These are phyloP conservation scores for Rhododendron williamsianum DNA, from an alignment of 148 eudicot species.

Conservation along the genomic window DNA sequence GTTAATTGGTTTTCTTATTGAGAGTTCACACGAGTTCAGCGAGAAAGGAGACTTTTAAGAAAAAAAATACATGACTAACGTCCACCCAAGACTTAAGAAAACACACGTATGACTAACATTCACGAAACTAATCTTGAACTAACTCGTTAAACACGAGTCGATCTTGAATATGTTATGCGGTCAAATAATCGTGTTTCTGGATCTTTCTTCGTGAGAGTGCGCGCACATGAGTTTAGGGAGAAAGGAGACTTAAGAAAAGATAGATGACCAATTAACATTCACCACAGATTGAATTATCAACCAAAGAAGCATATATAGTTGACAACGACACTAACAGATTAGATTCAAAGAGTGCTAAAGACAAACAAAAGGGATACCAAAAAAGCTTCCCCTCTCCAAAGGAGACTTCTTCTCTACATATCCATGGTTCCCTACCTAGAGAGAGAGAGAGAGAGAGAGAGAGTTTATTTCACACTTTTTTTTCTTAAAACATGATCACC, in stretches of 20 bases:
- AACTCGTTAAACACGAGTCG: not conserved
- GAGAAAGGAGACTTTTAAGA: too few species aligned
- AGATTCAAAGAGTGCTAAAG: not conserved
- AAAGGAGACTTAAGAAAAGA: not conserved
- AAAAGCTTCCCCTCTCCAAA: not conserved
- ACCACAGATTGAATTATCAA: not conserved
- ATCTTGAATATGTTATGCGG: not conserved
- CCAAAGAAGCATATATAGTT: not conserved
- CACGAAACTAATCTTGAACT: not conserved
- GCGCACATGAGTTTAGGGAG: not conserved
- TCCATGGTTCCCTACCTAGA: not conserved
- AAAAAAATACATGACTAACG: too few species aligned
- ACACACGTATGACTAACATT: too few species aligned
- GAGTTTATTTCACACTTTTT: not conserved
- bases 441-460: not conserved
- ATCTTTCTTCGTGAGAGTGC: not conserved
- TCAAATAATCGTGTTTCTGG: not conserved
- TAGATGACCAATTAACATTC: not conserved
- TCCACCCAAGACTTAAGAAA: too few species aligned
- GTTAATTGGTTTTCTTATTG: not conserved
- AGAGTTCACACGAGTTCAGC: too few species aligned
- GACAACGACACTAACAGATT: not conserved
- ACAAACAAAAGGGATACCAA: slow-evolving; percentile 10
- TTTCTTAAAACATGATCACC: not conserved
- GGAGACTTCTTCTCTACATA: not conserved